Evolutionary conservation across 2,329 filamentous ascomycete genomes (phyloP).

Genomic region (Penicillium decumbens): DNA sequence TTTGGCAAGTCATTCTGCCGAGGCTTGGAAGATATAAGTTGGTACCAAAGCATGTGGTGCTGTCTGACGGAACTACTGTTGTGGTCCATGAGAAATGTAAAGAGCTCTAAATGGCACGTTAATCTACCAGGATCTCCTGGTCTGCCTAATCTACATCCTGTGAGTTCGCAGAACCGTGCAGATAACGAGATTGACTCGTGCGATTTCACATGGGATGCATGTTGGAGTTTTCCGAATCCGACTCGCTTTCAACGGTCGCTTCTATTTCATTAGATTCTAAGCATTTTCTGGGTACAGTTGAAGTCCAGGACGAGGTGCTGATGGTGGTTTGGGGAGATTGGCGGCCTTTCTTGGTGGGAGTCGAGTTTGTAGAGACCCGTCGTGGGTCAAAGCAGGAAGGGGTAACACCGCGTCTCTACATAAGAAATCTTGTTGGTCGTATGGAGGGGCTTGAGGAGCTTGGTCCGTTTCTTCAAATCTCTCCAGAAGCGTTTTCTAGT

Average conservation of each 20-base stretch:
- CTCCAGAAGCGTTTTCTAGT: no score
- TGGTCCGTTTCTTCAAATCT: no score
- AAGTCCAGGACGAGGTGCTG: neutral
- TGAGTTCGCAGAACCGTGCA: no score
- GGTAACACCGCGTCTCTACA: neutral
- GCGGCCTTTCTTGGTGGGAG: neutral
- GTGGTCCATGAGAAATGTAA: conserved; percentile 14
- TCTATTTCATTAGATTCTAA: neutral
- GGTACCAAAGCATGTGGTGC: conserved; percentile 11
- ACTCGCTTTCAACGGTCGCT: neutral
- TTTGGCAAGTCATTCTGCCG: conserved; percentile 19
- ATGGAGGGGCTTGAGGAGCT: neutral
- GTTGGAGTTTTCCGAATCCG: neutral
- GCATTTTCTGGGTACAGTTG: neutral
- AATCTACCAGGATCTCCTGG: no score
- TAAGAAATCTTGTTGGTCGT: neutral
- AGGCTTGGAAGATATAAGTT: conserved; percentile 15
- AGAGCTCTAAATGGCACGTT: neutral
- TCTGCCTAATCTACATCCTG: no score
- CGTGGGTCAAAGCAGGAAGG: neutral
- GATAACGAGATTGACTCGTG: neutral
- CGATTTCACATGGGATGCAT: neutral
- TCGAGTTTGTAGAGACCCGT: neutral
- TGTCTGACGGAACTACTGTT: conserved; percentile 21
- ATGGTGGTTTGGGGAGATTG: neutral